A percentile compares a stretch with the other conserved stretches of the same genome.
Conservation (phyloP, 768 basidiomycete genomes). For the Filobasidium floriforme region DNA sequence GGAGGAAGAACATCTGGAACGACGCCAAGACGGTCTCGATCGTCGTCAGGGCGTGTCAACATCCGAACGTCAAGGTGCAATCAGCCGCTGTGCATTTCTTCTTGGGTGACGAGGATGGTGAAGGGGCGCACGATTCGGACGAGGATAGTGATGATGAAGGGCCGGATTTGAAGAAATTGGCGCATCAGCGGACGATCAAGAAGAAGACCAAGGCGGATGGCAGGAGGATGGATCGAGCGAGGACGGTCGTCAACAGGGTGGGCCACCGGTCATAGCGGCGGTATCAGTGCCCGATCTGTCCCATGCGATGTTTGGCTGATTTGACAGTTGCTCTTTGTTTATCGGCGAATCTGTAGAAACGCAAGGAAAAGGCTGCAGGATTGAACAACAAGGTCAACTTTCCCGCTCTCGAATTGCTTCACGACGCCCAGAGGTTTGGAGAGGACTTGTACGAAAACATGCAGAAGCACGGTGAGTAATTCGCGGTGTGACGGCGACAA, state of each 20-base stretch:
- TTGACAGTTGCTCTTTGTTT: neutral
- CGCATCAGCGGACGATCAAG: constrained; percentile 83
- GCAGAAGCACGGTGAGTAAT: constrained; percentile 54
- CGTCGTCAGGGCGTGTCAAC: constrained; percentile 81
- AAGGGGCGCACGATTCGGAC: constrained; percentile 63
- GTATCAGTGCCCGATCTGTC: no score
- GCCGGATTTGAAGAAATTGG: constrained; percentile 63
- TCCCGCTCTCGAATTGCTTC: constrained; percentile 80
- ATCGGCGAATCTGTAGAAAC: constrained; percentile 30
- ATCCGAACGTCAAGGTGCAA: constrained; percentile 88
- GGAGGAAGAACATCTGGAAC: constrained; percentile 87
- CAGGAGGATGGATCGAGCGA: constrained; percentile 65
- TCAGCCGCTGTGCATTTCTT: constrained; percentile 93
- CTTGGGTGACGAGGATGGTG: constrained; percentile 66
- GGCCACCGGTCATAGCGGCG: no score
- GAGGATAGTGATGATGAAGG: constrained; percentile 56
- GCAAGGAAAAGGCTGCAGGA: constrained; percentile 41
- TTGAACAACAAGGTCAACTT: constrained; percentile 57
- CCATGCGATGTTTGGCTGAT: constrained; percentile 12
- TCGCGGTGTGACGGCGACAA: neutral
- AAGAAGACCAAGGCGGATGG: constrained; percentile 81
- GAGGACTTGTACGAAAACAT: constrained; percentile 86
- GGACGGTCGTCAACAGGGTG: constrained; percentile 59
- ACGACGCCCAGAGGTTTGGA: constrained; percentile 90
- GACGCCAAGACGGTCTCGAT: constrained; percentile 91